A percentile compares a stretch with the other conserved stretches of the same genome.
These are phyloP conservation scores for Fusarium udum DNA, from an alignment of 2,329 filamentous ascomycete species.

Conservation along the genomic window DNA sequence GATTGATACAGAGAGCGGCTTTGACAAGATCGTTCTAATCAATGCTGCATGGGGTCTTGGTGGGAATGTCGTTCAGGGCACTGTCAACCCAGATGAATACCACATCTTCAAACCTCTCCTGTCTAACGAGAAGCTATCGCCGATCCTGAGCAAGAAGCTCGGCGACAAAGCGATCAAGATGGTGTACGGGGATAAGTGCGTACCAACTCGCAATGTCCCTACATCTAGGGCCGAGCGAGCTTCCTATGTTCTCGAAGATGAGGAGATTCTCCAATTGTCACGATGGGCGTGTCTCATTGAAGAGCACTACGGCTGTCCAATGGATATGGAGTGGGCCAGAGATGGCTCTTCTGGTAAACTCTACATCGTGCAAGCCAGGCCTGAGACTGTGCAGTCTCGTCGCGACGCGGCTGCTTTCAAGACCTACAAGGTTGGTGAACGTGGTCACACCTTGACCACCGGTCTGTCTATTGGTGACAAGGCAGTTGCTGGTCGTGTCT, in stretches of 20 bases:
- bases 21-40: slow-evolving; percentile 52
- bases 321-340: slow-evolving; percentile 54
- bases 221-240: slow-evolving; percentile 49
- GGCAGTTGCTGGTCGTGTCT: slow-evolving; percentile 47
- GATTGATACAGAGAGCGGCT: slow-evolving; percentile 52
- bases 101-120: slow-evolving; percentile 52
- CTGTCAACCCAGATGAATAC: slow-evolving; percentile 52
- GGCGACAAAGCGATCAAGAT: slow-evolving; percentile 50
- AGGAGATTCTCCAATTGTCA: slow-evolving; percentile 48
- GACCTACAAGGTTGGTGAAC: slow-evolving; percentile 46
- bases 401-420: slow-evolving; percentile 45
- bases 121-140: slow-evolving; percentile 34
- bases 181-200: slow-evolving; percentile 45
- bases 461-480: slow-evolving; percentile 49
- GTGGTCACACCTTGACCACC: slow-evolving; percentile 42
- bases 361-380: slow-evolving; percentile 50
- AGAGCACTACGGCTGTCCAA: slow-evolving; percentile 48
- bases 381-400: slow-evolving; percentile 51
- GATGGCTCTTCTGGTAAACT: slow-evolving; percentile 44
- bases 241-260: slow-evolving; percentile 46
- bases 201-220: slow-evolving; percentile 48
- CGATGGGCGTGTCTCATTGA: slow-evolving; percentile 51
- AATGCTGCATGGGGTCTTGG: slow-evolving; percentile 50
- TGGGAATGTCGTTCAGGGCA: slow-evolving; percentile 51
- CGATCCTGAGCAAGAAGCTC: slow-evolving; percentile 49